Conservation (phyloP, 2,329 filamentous ascomycete species). For the Curvularia hawaiiensis region DNA sequence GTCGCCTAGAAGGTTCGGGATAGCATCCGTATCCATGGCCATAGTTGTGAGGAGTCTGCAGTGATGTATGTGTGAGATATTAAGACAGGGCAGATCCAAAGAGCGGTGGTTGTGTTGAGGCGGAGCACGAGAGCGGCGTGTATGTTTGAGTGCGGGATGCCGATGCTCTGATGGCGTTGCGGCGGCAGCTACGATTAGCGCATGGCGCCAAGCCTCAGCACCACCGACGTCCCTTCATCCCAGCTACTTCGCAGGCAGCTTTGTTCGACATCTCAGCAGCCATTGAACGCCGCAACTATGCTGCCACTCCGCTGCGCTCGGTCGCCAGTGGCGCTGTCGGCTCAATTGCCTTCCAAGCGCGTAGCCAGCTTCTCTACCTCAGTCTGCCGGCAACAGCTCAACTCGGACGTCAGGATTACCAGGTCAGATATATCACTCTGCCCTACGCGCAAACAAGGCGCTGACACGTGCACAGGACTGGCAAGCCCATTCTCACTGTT, state of each 20-base stretch:
- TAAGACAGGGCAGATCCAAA: neutral
- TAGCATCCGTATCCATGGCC: constrained; percentile 82
- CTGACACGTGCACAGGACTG: constrained; percentile 63
- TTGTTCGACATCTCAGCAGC: constrained; percentile 34
- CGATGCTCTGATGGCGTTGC: constrained; percentile 28
- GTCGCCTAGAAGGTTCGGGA: constrained; percentile 88
- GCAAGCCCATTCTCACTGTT: constrained; percentile 89
- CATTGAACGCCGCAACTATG: constrained; percentile 49
- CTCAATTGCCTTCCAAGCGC: constrained; percentile 37
- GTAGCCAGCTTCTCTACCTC: constrained; percentile 36
- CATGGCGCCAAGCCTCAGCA: constrained; percentile 26
- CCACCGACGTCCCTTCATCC: constrained; percentile 27
- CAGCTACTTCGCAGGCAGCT: constrained; percentile 36
- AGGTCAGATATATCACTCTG: constrained; percentile 33
- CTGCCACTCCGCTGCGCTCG: constrained; percentile 48
- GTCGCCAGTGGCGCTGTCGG: constrained; percentile 45
- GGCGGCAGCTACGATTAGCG: constrained; percentile 30
- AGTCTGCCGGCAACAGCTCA: constrained; percentile 37
- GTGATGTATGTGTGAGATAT: neutral
- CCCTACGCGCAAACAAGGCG: neutral
- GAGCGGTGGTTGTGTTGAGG: constrained; percentile 7
- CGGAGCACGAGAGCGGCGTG: constrained; percentile 11
- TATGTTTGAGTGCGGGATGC: constrained; percentile 27
- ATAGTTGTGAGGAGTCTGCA: constrained; percentile 26
- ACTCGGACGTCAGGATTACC: constrained; percentile 89